Evolutionary conservation across 2,329 filamentous ascomycete species (phyloP).

Genomic region (Scortechinia acanthostroma): DNA sequence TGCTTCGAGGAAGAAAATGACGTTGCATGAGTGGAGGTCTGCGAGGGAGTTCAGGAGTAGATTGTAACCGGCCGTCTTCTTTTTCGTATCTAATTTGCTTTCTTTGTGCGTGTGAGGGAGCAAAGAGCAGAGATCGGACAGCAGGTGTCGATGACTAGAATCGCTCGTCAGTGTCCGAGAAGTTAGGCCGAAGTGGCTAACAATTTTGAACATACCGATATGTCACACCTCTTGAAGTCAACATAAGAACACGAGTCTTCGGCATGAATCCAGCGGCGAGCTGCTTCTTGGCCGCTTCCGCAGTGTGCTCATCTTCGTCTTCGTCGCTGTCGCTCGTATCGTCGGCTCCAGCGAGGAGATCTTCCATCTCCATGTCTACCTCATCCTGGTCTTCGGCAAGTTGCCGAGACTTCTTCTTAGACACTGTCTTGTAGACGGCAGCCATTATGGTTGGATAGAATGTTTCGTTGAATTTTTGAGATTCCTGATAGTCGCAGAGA

Average conservation of each 20-base stretch:
- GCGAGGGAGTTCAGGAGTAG: background rate
- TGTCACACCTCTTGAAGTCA: background rate
- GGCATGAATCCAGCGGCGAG: background rate
- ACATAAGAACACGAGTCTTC: background rate
- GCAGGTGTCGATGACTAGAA: background rate
- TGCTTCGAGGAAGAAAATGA: constrained; percentile 2
- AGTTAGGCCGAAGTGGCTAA: too few species aligned
- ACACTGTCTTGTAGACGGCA: constrained; percentile 2
- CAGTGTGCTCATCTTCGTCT: background rate
- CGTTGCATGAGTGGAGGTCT: constrained; percentile 2
- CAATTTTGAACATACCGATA: background rate
- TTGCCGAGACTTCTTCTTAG: background rate
- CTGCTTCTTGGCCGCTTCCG: background rate
- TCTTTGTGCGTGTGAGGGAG: constrained; percentile 2
- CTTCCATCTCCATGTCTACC: background rate
- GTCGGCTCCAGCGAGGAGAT: background rate
- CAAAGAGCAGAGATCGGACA: background rate
- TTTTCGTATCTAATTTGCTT: background rate
- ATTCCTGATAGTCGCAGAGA: too few species aligned
- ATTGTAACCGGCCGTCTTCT: background rate
- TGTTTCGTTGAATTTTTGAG: background rate
- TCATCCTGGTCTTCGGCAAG: background rate
- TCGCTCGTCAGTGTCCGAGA: too few species aligned
- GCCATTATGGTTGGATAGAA: background rate
- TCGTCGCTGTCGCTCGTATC: background rate